These are phyloP conservation scores for Microsporum audouinii DNA, from an alignment of 2,329 filamentous ascomycete genomes.

Conservation along the genomic window DNA sequence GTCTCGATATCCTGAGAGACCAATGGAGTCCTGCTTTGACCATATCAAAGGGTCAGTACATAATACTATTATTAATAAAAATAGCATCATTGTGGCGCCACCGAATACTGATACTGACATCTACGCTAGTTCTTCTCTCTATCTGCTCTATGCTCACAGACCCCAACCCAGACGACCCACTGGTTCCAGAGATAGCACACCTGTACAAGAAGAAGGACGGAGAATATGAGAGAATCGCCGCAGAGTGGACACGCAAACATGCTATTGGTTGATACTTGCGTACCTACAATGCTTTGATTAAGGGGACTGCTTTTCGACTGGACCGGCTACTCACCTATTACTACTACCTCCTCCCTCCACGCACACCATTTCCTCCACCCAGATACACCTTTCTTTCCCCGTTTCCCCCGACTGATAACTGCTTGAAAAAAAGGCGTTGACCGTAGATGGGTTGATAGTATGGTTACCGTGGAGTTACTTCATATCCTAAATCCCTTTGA, in stretches of 20 bases:
- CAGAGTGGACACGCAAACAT: conserved; percentile 99
- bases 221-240: conserved; percentile 88
- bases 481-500: neutral
- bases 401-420: neutral
- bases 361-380: neutral
- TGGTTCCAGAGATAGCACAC: conserved; percentile 97
- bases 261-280: conserved; percentile 55
- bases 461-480: neutral
- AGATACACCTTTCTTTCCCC: neutral
- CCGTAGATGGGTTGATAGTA: neutral
- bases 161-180: conserved; percentile 96
- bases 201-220: conserved; percentile 98
- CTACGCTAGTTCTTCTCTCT: neutral
- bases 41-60: conserved; percentile 78
- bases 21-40: conserved; percentile 98
- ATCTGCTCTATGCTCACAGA: conserved; percentile 99
- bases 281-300: neutral
- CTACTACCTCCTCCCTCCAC: neutral
- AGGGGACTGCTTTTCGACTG: neutral
- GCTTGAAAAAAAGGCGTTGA: neutral
- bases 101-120: conserved; percentile 5
- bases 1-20: conserved; percentile 93
- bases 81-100: too few relatives aligned
- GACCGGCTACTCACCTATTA: neutral
- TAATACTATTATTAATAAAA: too few relatives aligned